Base-by-base conservation (phyloP, 768 basidiomycete species). In the Hygrocybe coccinea region DNA sequence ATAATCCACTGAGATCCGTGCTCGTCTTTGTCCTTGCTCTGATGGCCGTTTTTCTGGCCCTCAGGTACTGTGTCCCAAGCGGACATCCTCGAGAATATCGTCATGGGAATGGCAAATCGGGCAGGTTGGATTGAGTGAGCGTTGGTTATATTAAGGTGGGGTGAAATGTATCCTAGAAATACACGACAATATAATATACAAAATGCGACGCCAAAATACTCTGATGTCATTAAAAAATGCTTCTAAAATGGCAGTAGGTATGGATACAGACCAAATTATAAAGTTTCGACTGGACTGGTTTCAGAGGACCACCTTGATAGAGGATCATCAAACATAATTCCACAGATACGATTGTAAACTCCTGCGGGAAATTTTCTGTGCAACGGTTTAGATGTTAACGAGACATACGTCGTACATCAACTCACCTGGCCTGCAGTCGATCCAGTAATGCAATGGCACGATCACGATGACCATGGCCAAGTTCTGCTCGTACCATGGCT, bases 401-500 rank as follows among this genome's bases (percentile, higher is more conserved):
- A 22, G n/a, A 22, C 44, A 46, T 46, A 44, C 50, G 14, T 2
- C 5, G 34, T 5, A 39, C 7, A n/a, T 37, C 14, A 25, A 74
- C 81, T 33, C 60, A 87, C 86, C 91, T 80, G 64, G 83, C 79
- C 69, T 82, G 83, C 61, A 94, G 71, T 45, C 91, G 79, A 53
- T 83, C 79, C 29, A 95, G 75, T 0, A 97, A 75, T 2, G 76
- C 80, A 3, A 82, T 46, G 0, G 95, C 95, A 10, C 77, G 76
- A 45, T 84, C 80, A 11, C 84, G 81, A 61, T 91, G 81, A 11
- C 90, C 90, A 50, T 79, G 81, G 17, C 84, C 84, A 10, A 98
- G 76, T 67, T 99, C 97, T 1, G 89, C 90, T 12, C 91, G 82
- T 59, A 99, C 83, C 94, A 99, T 98, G 4, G 84, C 85, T 65